A percentile compares a stretch with the other conserved stretches of the same genome.
These are phyloP conservation scores for Ogataea allantospora DNA, from an alignment of 805 yeast species.

Conservation along the genomic window DNA sequence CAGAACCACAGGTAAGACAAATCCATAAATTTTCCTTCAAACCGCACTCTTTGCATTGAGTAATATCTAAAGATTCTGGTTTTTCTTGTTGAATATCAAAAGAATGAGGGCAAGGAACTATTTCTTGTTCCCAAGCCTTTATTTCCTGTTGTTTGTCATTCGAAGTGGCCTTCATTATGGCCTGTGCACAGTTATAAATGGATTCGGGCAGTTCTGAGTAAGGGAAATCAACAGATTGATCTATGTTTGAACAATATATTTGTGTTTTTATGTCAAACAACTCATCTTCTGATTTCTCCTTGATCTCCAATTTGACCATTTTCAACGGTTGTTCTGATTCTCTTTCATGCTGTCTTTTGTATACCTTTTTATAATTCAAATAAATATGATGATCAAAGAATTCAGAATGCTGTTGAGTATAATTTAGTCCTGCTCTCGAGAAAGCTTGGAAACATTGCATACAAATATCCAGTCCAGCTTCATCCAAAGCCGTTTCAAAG, in stretches of 20 bases:
- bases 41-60: constrained; percentile 57
- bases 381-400: constrained; percentile 53
- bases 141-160: constrained; percentile 63
- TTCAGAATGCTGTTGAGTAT: constrained; percentile 55
- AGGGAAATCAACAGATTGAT: constrained; percentile 30
- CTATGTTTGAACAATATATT: constrained; percentile 40
- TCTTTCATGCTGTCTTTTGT: constrained; percentile 41
- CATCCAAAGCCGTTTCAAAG: constrained; percentile 62
- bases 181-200: constrained; percentile 36
- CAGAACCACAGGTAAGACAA: constrained; percentile 84
- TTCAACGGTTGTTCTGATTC: constrained; percentile 39
- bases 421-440: constrained; percentile 46
- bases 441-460: constrained; percentile 71
- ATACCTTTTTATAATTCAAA: constrained; percentile 55
- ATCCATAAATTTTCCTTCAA: constrained; percentile 84
- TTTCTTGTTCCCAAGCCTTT: constrained; percentile 89
- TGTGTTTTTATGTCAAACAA: constrained; percentile 47
- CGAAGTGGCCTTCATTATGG: constrained; percentile 57
- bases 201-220: constrained; percentile 30
- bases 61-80: constrained; percentile 31
- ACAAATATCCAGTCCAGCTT: constrained; percentile 70
- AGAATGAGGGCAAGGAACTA: constrained; percentile 77
- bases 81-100: constrained; percentile 45
- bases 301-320: constrained; percentile 65
- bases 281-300: constrained; percentile 61